Conservation (phyloP, 768 basidiomycete species). For the Serpula lacrymans region DNA sequence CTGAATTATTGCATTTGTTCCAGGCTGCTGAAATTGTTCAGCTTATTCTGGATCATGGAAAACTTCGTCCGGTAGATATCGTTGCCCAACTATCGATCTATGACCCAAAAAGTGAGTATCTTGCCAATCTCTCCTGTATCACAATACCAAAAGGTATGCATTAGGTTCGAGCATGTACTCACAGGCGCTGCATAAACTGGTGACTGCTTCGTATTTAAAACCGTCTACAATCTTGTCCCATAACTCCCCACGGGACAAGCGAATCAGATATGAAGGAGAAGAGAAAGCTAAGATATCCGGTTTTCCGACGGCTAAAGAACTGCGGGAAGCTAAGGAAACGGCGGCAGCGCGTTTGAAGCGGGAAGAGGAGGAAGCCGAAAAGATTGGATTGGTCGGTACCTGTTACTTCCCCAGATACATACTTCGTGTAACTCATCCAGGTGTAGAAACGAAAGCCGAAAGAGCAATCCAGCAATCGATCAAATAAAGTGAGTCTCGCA, state of each 20-base stretch:
- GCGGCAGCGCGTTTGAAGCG: slow-evolving; percentile 60
- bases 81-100: slow-evolving; percentile 45
- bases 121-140: slow-evolving; percentile 9
- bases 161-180: slow-evolving; percentile 43
- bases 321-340: slow-evolving; percentile 66
- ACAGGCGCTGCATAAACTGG: slow-evolving; percentile 65
- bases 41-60: slow-evolving; percentile 79
- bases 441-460: slow-evolving; percentile 61
- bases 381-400: slow-evolving; percentile 62
- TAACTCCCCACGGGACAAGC: slow-evolving; percentile 74
- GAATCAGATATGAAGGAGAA: slow-evolving; percentile 76
- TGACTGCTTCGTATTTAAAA: slow-evolving; percentile 72
- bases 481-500: slow-evolving; percentile 47
- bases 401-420: slow-evolving; percentile 1
- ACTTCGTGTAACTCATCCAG: slow-evolving; percentile 19
- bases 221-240: slow-evolving; percentile 78
- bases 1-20: slow-evolving; percentile 1
- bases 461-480: slow-evolving; percentile 39
- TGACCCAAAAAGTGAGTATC: slow-evolving; percentile 56
- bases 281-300: slow-evolving; percentile 71
- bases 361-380: slow-evolving; percentile 73
- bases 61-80: slow-evolving; percentile 74
- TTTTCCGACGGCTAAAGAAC: slow-evolving; percentile 78
- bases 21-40: slow-evolving; percentile 78
- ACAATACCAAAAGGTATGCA: slow-evolving; percentile 15